Evolutionary conservation across 2,329 filamentous ascomycete species (phyloP).

Genomic region (Penicillium sumatraense): DNA sequence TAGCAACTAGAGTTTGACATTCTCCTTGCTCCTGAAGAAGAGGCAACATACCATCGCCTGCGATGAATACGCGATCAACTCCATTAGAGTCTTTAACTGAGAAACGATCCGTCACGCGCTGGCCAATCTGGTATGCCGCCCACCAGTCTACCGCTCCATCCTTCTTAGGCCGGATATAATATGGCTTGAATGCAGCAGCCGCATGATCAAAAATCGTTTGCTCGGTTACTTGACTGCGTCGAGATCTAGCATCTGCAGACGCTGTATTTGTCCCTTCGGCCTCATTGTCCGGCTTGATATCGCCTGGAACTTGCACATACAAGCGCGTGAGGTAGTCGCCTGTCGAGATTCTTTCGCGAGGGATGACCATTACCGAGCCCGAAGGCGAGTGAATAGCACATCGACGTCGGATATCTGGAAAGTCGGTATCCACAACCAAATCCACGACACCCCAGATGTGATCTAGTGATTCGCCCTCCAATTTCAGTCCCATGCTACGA

Average conservation of each 20-base stretch:
- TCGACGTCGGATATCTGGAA: conserved; percentile 80
- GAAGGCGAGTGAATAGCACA: conserved; percentile 75
- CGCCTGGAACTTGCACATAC: conserved; percentile 55
- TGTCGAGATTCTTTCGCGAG: conserved; percentile 64
- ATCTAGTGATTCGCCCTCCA: conserved; percentile 71
- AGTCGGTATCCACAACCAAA: conserved; percentile 72
- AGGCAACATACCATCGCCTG: conserved; percentile 60
- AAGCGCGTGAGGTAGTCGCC: conserved; percentile 73
- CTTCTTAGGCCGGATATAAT: conserved; percentile 63
- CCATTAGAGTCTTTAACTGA: conserved; percentile 67
- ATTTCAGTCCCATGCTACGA: conserved; percentile 53
- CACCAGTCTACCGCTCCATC: conserved; percentile 71
- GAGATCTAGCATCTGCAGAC: conserved; percentile 65
- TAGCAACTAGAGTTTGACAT: not conserved
- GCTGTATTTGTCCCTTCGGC: conserved; percentile 53
- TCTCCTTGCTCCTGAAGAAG: not conserved
- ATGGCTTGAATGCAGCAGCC: conserved; percentile 68
- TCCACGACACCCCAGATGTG: conserved; percentile 80
- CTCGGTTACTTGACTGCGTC: conserved; percentile 66
- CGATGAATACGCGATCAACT: conserved; percentile 72
- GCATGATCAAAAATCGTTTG: conserved; percentile 68
- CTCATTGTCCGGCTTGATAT: conserved; percentile 32
- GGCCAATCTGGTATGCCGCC: conserved; percentile 76
- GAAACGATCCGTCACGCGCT: conserved; percentile 58
- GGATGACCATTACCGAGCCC: conserved; percentile 81